Base-by-base conservation (phyloP, 2,329 filamentous ascomycete species). In the Claviceps sp. region DNA sequence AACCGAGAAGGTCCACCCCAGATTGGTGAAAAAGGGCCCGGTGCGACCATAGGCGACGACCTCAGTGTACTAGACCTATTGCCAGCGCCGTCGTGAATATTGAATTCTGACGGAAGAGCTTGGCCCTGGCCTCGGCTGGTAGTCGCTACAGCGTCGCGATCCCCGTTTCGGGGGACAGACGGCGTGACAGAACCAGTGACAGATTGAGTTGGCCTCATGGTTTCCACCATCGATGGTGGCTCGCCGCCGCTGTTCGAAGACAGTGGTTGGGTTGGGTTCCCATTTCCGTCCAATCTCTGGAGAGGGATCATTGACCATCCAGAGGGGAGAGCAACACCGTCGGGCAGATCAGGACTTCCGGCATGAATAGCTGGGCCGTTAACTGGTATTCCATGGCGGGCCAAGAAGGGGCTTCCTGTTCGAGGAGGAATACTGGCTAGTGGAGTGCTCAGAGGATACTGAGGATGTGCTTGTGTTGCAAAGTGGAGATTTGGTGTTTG, bases 301-400 rank as follows among this genome's bases (percentile, higher is more conserved):
- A 85, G 69, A 24, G 82, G 81, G 46, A 84, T 67, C 41, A 85
- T 65, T 22, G 78, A 77, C 82, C 82, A 85, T 5, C 82, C 82
- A 30, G 75, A 72, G 2, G 82, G 82, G 20, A 85, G 73, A 5
- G 76, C 72, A n/a, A 85, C 72, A 5, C 81, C 81, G 51, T 80
- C 75, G 0, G 82, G 82, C 8, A 85, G 69, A 7, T 82, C 79
- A 20, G 76, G 64, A 58, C 78, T 82, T 18, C 79, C 80, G 3
- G 80, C 70, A 4, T 78, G 77, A 49, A 84, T 81, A 1, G 76
- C 68, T 14, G 71, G 64, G 9, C 73, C 65, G 43, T 73, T 71
- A 1, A 70, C 62, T 14, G 71, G 59, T 11, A 68, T 68, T 24
- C 70, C 70, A 56, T 82, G 75, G 50, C 76, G 70, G 44, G 70